Evolutionary conservation across 2,329 filamentous ascomycete species (phyloP), one percentile per base, ranked within the genome.

Genomic region (Pyricularia sp.): DNA sequence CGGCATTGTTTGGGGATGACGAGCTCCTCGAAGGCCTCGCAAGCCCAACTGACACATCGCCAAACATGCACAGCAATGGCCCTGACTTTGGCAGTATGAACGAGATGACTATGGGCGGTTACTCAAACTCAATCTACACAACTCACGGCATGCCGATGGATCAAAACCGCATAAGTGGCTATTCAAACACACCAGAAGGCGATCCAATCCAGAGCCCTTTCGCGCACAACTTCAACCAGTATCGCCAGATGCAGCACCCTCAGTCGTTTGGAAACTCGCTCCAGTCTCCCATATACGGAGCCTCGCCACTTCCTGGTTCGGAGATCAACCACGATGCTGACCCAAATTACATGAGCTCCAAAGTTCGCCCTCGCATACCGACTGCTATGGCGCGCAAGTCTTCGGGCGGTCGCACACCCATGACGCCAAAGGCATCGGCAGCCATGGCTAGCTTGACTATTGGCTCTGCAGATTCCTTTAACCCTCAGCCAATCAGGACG

Each of bases 181-280:
- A 89, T 76, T 96, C 93, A 24, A 91, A 90, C 74, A 96, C 93
- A 1, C 93, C 93, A 3, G 93, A 97, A 67, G 91, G 91, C 64
- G 89, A 91, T 64, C 92, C 93, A 6, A 93, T 96, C 67, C 90
- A 96, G 72, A 97, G 92, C 71, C 93, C 93, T 0, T 97, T 92
- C 72, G 84, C 90, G 57, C 85, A 89, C 70, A 87, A 84, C 72
- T 94, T 93, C 78, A 82, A 82, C 44, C 89, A 92, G 68, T 96
- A 91, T 74, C 85, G 89, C 60, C 84, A 84, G 66, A 87, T 89
- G 71, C 83, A 86, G 72, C 81, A 83, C 72, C 79, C 80, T 19
- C 81, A 84, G 64, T 78, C 81, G 19, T 84, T 86, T 66, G 80
- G 79, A 66, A 80, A 77, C 64, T 83, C 84, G 2, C 71, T 84